Base-by-base conservation (phyloP, 2,329 filamentous ascomycete species). In the Pseudogymnoascus sp. region DNA sequence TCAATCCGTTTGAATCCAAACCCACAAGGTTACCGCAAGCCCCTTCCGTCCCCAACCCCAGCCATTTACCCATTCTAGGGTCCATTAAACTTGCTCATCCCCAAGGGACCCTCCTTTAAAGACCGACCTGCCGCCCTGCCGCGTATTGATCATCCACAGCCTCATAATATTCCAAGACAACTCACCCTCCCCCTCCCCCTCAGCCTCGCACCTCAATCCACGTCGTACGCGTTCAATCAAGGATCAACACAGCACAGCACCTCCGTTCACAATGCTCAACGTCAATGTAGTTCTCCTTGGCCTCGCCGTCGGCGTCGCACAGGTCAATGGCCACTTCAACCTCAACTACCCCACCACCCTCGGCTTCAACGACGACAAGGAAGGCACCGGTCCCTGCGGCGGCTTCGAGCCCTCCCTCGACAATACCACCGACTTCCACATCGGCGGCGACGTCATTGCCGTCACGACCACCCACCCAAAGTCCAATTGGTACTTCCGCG, bases 401-500 rank as follows among this genome's bases (percentile, higher is more conserved):
- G 81, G 83, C 67, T 79, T 79, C 71, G 75, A 76, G 0, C 76
- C 81, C 34, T 75, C 81, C 67, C 78, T 83, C 62, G 57, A 69
- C 63, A 76, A 76, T 45, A 68, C 76, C 28, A 77, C 77, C 62
- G 76, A 85, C 69, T 85, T 85, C 73, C 79, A 84, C 71, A 80
- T 85, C 65, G 82, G 76, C 68, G 83, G 84, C 68, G 81, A 85
- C 68, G 75, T 80, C 64, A 75, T 86, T 36, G 77, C 78, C 64
- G 70, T 82, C 60, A 73, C 72, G 3, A 76, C 79, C 8, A 78
- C 77, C 2, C 84, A 86, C 70, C 75, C 80, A 4, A 77, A 83
- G 71, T 75, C 77, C 67, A 82, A 77, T 62, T 86, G 79, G 80
- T 77, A 86, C 23, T 82, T 83, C 75, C 83, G 84, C 67, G 81